Base-by-base conservation (phyloP, 768 basidiomycete species). In the Suillus spraguei region DNA sequence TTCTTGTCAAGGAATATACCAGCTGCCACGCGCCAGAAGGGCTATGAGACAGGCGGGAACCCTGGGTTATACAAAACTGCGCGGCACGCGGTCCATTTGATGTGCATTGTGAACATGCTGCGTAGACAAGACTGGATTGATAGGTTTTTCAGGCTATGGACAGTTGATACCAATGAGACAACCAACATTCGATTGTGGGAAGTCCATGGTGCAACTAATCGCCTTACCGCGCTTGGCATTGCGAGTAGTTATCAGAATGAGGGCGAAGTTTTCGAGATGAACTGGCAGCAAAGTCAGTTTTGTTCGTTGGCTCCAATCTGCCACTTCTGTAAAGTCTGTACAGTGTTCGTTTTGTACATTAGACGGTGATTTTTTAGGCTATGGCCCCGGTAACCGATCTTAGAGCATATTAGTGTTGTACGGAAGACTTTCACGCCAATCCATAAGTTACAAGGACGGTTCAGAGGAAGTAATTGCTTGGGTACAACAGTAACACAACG, bases 191-290 rank as follows among this genome's bases (percentile, higher is more conserved):
- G 36, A 22, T 70, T 58, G 56, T 44, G 28, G 42, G 49, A 5
- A 32, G 33, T 70, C 28, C 60, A 61, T 3, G 14, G 58, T 17
- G 63, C 71, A 1, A 59, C 65, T 46, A 24, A 47, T 10, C 68
- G 69, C 0, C 33, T 73, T 56, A 50, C 59, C 8, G 61, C 64
- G 0, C 32, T 73, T 14, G 71, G 68, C 14, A 49, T 69, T 42
- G 64, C 17, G 41, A 52, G 66, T 17, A 71, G 70, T 49, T 72
- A 73, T 65, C 70, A 71, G 33, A 71, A 67, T 41, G 69, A 71
- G 60, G 71, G 59, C 3, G 62, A 61, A 24, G 28, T 62, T 6
- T 71, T 64, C 47, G 70, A 71, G 22, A n/a, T 1, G 6, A 41
- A 69, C 42, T 71, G 69, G 69, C 67, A 72, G 60, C n/a, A 63